phyloP scores from a whole-genome alignment of 78 protist genomes.

The Dictyostelium firmibasis region DNA sequence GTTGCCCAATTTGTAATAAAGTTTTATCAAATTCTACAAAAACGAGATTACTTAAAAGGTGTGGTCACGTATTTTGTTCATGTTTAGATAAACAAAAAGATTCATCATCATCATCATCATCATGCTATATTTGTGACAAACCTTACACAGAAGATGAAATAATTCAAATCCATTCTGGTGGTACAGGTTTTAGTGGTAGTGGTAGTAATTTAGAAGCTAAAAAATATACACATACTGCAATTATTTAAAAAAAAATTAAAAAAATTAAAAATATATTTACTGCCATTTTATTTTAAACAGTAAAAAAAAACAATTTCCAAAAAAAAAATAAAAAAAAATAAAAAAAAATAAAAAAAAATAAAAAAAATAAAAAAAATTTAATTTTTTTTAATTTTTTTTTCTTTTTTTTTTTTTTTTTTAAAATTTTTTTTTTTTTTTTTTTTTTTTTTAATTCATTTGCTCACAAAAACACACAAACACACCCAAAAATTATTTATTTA shows the following conservation, averaged over 20 bases:
- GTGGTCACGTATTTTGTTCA: constrained; percentile 69
- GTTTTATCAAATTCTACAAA: background rate
- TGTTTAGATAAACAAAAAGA: background rate
- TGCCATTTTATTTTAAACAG: too few relatives aligned
- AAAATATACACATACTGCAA: constrained; percentile 51
- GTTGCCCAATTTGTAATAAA: constrained; percentile 65
- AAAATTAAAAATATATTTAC: background rate
- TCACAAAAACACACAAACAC: too few relatives aligned
- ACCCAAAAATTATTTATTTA: background rate
- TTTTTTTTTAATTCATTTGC: background rate
- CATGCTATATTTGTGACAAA: constrained; percentile 37
- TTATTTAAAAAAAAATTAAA: background rate
- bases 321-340: background rate
- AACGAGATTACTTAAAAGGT: constrained; percentile 23
- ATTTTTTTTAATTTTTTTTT: background rate
- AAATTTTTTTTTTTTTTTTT: background rate
- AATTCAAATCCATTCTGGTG: background rate
- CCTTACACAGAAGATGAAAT: background rate
- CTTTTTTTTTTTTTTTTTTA: background rate
- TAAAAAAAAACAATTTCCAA: background rate
- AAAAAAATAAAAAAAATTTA: background rate
- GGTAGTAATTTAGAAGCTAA: background rate
- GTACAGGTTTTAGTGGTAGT: constrained; percentile 34
- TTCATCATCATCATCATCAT: background rate
- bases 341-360: background rate